phyloP scores from a whole-genome alignment of 768 basidiomycete genomes.

The Suillus occidentalis region DNA sequence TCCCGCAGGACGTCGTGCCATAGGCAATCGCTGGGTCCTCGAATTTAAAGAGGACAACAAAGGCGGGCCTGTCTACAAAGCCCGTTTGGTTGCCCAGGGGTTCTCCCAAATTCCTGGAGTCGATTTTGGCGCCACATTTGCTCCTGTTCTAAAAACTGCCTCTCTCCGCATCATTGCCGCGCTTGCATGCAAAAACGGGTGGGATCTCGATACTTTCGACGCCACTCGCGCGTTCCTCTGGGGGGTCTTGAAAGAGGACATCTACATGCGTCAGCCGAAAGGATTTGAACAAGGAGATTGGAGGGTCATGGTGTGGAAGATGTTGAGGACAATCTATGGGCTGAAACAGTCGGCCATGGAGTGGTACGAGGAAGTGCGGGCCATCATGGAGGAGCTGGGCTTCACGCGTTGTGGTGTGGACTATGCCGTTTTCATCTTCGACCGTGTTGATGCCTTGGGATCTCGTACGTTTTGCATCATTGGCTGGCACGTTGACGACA shows the following conservation, averaged over 20 bases:
- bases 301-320: not conserved
- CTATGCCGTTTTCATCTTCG: not conserved
- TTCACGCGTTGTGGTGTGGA: not conserved
- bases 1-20: not conserved
- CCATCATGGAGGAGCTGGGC: not conserved
- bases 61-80: not conserved
- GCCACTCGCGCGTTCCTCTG: constrained; percentile 44
- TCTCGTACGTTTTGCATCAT: not conserved
- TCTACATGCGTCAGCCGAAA: constrained; percentile 44
- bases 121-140: constrained; percentile 5
- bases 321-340: not conserved
- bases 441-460: not conserved
- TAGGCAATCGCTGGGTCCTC: not conserved
- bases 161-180: constrained; percentile 2
- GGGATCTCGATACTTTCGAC: constrained; percentile 41
- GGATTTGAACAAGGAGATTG: constrained; percentile 12
- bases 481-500: not conserved
- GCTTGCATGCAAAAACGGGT: constrained; percentile 15
- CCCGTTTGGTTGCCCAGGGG: constrained; percentile 1
- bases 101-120: constrained; percentile 8
- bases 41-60: not conserved
- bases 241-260: constrained; percentile 30
- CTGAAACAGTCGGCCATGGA: not conserved
- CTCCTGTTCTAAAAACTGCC: not conserved
- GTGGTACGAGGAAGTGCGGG: not conserved